These are phyloP conservation scores for Penicillium goetzii DNA, from an alignment of 495 filamentous ascomycete genomes.

Conservation along the genomic window DNA sequence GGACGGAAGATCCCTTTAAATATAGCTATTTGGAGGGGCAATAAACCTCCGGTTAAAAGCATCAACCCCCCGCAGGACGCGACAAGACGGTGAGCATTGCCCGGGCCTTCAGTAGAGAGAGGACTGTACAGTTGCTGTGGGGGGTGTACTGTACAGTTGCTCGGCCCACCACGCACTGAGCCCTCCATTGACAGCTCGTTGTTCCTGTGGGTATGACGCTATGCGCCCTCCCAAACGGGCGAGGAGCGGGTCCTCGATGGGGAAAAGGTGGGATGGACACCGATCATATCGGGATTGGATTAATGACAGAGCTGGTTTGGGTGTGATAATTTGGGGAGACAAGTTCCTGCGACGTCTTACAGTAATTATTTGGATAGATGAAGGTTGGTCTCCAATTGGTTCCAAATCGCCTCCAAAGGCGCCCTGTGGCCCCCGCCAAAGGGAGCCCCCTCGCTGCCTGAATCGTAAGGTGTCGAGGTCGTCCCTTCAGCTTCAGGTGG, in stretches of 20 bases:
- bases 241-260: slow-evolving; percentile 10
- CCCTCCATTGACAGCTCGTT: slow-evolving; percentile 7
- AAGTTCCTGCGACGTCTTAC: not conserved
- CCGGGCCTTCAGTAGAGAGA: slow-evolving; percentile 1
- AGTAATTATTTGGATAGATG: not conserved
- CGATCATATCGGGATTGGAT: not conserved
- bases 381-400: not conserved
- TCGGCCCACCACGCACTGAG: not conserved
- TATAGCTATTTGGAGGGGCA: slow-evolving; percentile 16
- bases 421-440: too few relatives aligned
- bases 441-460: not conserved
- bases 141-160: slow-evolving; percentile 4
- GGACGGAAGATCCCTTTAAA: slow-evolving; percentile 18
- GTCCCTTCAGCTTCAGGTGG: not conserved
- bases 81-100: slow-evolving; percentile 21
- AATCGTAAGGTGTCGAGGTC: not conserved
- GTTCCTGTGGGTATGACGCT: slow-evolving; percentile 21
- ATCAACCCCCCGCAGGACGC: not conserved
- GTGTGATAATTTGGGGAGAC: not conserved
- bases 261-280: slow-evolving; percentile 13
- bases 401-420: not conserved
- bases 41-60: not conserved
- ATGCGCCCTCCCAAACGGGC: slow-evolving; percentile 12
- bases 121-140: slow-evolving; percentile 6
- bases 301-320: not conserved